Evolutionary conservation across 805 yeast genomes (phyloP), one percentile per base, ranked within the genome.

Genomic region (Candida saitoana): DNA sequence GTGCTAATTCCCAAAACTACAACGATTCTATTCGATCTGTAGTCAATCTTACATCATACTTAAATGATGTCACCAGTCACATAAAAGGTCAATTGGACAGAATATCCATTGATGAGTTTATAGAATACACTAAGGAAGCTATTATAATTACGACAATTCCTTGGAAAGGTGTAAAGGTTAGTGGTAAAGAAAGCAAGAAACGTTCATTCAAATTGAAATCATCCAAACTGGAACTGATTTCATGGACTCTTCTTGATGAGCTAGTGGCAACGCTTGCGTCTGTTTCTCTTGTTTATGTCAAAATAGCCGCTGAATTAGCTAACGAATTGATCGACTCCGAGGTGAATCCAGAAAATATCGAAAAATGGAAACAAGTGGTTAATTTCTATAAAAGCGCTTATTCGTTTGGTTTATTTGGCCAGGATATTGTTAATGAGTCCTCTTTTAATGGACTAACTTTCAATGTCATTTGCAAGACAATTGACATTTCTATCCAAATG

Each of bases 321-420:
- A 60, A 63, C 44, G 69, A 63, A 18, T 45, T 68, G 20, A 62
- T 69, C n/a, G 55, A 53, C 30, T 44, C 36, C 3, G 70, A 62
- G 16, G 35, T 36, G 9, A 51, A 51, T 7, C 36, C 49, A 12
- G 34, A 37, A 17, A 32, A 38, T 19, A 56, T 54, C 36, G 57
- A 52, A 34, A 61, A 60, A 41, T 69, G 75, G 75, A 64, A 61
- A 34, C 65, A 56, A 46, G 69, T 63, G 9, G 50, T 55, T 3
- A 52, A 46, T 12, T 53, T 56, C 47, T 67, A 64, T 48, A 66
- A 63, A 39, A 59, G 52, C 33, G 56, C 70, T 1, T 47, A 59
- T 7, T 62, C 66, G 9, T 57, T 51, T 30, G 38, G 52, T 12
- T 31, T 41, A 14, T 66, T 60, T 45, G 70, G 65, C 5, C 40